Evolutionary conservation across 2,329 filamentous ascomycete species (phyloP), one percentile per base, ranked within the genome.

Genomic region (Shiraia bambusicola): DNA sequence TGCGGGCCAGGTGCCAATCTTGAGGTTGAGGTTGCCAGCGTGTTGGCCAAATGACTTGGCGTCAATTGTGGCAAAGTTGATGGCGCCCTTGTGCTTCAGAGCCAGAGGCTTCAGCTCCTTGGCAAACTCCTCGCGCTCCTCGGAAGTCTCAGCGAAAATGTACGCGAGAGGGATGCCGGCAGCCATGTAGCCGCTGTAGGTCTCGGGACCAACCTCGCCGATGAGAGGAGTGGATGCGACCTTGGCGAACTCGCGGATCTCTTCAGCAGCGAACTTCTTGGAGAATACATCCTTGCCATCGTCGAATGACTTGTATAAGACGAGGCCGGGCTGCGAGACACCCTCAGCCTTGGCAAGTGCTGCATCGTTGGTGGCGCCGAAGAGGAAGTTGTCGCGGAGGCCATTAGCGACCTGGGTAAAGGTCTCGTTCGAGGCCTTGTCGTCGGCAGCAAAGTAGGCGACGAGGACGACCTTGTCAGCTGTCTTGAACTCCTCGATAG

Each of bases 61-160:
- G 67, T 98, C 93, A 63, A 98, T 97, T 65, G 90, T 96, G 55
- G 91, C 93, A 70, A 98, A 94, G 86, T 95, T 97, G 78, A 98
- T 82, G 71, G 83, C 84, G 73, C 93, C 92, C 76, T 91, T 92
- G 80, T 90, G 83, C 77, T 92, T 87, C 77, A 94, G 81, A 48
- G 93, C 93, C 56, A 98, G 72, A 55, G 88, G 79, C 80, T 90
- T 95, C 65, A 98, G 79, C 50, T 82, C 76, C 54, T 86, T 81
- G 58, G 85, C 77, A 56, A 95, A 83, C 65, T 83, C 76, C 66
- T 86, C 81, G 61, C 93, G 91, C 81, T 95, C 90, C 76, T 97
- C 92, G 19, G 81, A 69, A 32, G 87, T 91, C 77, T 96, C 91
- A 53, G 92, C 85, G 74, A 98, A 97, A 75, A 98, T 95, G 77